Conservation (phyloP, 108 stramenopile genomes). For the Schizochytrium sp. region DNA sequence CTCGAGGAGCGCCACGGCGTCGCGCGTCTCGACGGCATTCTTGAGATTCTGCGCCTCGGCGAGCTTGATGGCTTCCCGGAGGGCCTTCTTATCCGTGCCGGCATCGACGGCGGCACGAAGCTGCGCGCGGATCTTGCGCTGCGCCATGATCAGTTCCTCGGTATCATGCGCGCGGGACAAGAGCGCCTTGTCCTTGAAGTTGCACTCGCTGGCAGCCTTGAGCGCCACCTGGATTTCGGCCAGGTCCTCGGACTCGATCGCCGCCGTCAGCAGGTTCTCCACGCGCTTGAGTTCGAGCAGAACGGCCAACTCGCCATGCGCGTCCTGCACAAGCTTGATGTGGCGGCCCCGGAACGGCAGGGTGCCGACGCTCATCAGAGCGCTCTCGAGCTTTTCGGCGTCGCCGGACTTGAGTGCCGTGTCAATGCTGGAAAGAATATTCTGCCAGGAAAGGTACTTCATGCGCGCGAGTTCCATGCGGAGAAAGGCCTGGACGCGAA, state of each 20-base stretch:
- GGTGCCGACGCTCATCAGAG: conserved; percentile 6
- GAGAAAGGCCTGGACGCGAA: not conserved
- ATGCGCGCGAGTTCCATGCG: conserved; percentile 12
- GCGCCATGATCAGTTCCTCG: conserved; percentile 19
- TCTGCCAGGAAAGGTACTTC: conserved; percentile 18
- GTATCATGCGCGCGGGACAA: not conserved
- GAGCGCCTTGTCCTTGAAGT: not conserved
- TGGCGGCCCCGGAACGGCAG: conserved; percentile 35
- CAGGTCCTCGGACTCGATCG: conserved; percentile 31
- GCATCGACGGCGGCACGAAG: conserved; percentile 18
- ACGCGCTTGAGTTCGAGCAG: conserved; percentile 33
- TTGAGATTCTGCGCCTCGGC: not conserved
- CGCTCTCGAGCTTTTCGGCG: conserved; percentile 11
- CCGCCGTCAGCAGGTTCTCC: conserved; percentile 7
- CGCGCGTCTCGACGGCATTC: not conserved
- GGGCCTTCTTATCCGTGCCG: conserved; percentile 27
- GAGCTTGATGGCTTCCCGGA: conserved; percentile 29
- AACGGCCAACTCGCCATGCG: conserved; percentile 21
- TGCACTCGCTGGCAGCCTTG: conserved; percentile 16
- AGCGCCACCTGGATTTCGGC: conserved; percentile 30
- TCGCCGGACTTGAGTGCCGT: conserved; percentile 30
- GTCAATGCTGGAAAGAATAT: conserved; percentile 27
- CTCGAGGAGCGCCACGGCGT: not conserved
- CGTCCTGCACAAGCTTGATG: conserved; percentile 28
- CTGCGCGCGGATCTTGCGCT: conserved; percentile 29